phyloP scores from a whole-genome alignment of 2,329 filamentous ascomycete species.

The Fulvia fulva region DNA sequence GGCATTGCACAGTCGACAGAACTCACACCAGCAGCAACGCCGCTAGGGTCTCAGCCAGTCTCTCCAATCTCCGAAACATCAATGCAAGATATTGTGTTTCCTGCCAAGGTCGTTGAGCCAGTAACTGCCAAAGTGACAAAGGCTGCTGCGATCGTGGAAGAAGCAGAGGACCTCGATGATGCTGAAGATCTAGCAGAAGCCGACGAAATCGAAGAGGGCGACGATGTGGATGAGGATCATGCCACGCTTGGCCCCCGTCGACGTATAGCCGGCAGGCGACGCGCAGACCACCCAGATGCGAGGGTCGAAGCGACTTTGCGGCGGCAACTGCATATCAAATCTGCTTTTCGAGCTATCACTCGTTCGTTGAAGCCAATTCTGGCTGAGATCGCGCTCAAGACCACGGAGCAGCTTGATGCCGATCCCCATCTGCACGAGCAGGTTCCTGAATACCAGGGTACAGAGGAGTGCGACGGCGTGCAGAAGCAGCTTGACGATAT shows the following conservation, averaged over 20 bases:
- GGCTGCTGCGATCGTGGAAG: not conserved
- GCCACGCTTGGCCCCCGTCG: conserved; percentile 23
- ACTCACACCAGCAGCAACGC: conserved; percentile 21
- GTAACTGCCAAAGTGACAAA: not conserved
- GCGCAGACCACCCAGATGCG: conserved; percentile 45
- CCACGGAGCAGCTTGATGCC: conserved; percentile 54
- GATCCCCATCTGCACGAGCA: conserved; percentile 53
- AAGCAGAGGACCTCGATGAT: conserved; percentile 12
- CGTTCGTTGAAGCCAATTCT: conserved; percentile 61
- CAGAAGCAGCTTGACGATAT: conserved; percentile 43
- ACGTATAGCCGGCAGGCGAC: conserved; percentile 37
- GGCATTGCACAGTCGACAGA: conserved; percentile 21
- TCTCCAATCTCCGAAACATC: conserved; percentile 22
- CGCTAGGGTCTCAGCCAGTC: conserved; percentile 18
- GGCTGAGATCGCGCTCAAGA: conserved; percentile 61
- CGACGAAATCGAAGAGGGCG: conserved; percentile 19
- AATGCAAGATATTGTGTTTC: conserved; percentile 11
- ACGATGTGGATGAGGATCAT: conserved; percentile 23
- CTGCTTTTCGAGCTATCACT: conserved; percentile 60
- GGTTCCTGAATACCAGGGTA: conserved; percentile 49
- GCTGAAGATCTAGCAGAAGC: conserved; percentile 11
- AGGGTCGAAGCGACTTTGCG: conserved; percentile 46
- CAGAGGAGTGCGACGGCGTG: conserved; percentile 43
- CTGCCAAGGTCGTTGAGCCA: conserved; percentile 8
- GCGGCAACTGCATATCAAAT: conserved; percentile 64